phyloP scores from a whole-genome alignment of 306 rosid genomes.

The Cotoneaster glaucophyllus region DNA sequence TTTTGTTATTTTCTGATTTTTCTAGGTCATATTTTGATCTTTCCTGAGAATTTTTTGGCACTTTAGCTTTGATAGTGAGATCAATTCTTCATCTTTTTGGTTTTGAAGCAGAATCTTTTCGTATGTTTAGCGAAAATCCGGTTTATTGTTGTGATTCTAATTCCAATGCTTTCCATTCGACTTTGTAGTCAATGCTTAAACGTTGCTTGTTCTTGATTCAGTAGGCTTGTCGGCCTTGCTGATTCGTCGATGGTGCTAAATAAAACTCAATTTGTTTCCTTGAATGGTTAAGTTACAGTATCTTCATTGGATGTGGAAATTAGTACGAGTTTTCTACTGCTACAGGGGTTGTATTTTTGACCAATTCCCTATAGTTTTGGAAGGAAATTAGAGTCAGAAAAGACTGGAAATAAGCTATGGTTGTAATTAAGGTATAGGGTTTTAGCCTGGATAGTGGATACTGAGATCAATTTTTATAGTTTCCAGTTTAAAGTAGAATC shows the following conservation, averaged over 20 bases:
- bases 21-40: neutral
- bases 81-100: neutral
- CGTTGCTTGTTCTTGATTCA: neutral
- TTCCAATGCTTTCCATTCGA: neutral
- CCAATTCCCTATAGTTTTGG: neutral
- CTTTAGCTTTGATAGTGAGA: neutral
- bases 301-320: neutral
- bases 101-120: neutral
- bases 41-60: neutral
- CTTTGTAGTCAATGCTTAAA: neutral
- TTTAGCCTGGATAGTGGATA: neutral
- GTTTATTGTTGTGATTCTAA: neutral
- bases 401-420: neutral
- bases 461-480: neutral
- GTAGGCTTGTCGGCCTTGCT: neutral
- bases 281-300: neutral
- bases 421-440: neutral
- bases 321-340: neutral
- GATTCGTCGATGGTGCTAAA: neutral
- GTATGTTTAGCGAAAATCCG: too few species aligned
- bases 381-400: neutral
- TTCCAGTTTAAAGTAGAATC: neutral
- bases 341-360: neutral
- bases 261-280: neutral
- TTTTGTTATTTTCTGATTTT: neutral